Evolutionary conservation across 768 basidiomycete species (phyloP).

Genomic region (Boletus reticuloceps): DNA sequence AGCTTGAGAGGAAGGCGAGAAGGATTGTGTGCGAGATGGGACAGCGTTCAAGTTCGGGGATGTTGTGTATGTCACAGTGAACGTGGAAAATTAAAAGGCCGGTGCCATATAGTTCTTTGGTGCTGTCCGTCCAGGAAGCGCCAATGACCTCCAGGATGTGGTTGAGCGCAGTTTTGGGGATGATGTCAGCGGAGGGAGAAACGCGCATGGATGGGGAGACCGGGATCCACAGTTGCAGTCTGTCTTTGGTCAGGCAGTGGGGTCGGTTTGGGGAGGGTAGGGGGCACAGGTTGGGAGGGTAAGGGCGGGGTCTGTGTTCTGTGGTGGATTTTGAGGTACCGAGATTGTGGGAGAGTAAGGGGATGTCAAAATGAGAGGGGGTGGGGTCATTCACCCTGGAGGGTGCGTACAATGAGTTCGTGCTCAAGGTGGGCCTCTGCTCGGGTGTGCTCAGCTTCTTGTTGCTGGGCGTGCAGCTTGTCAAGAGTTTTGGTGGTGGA

Average conservation of each 20-base stretch:
- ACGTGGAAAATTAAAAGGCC: background rate
- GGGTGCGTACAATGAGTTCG: too few species aligned
- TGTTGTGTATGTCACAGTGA: background rate
- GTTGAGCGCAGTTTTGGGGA: background rate
- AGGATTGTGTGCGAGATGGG: background rate
- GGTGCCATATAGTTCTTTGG: background rate
- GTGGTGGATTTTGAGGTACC: too few species aligned
- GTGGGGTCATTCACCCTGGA: too few species aligned
- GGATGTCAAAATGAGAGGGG: too few species aligned
- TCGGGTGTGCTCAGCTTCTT: too few species aligned
- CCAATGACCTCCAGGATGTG: background rate
- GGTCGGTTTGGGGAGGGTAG: fast-evolving
- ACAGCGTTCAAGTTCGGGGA: background rate
- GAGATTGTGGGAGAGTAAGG: too few species aligned
- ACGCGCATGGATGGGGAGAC: too few species aligned
- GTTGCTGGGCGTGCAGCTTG: too few species aligned
- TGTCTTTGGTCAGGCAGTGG: background rate
- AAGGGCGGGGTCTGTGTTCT: too few species aligned
- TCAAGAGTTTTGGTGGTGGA: too few species aligned
- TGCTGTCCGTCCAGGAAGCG: background rate
- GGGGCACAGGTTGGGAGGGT: background rate
- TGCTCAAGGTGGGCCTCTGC: too few species aligned
- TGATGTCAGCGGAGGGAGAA: too few species aligned
- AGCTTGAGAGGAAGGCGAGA: background rate
- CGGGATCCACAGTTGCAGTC: background rate